Conservation (phyloP, 352 stramenopile species). For the Globisporangium cederbergense region DNA sequence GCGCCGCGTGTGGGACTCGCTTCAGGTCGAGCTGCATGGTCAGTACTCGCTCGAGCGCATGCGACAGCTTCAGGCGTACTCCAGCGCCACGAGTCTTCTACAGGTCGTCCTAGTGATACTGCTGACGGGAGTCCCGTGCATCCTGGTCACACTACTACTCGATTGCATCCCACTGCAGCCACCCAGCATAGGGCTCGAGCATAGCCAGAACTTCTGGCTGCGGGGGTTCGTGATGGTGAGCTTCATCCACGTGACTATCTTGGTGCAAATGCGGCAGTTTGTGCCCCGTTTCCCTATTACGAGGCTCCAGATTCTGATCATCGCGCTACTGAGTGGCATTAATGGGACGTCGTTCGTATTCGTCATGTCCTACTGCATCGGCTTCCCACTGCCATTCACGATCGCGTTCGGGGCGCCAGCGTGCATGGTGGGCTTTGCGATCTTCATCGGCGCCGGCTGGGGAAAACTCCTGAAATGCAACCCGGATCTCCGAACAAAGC, state of each 20-base stretch:
- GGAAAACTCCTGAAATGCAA: not conserved
- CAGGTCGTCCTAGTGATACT: not conserved
- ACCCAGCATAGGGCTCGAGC: not conserved
- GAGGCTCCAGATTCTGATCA: not conserved
- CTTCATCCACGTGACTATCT: not conserved
- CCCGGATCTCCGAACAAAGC: not conserved
- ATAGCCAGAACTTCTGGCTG: slow-evolving; percentile 3
- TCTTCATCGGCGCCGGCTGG: not conserved
- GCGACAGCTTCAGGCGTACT: not conserved
- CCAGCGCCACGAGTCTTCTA: not conserved
- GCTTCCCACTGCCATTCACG: not conserved
- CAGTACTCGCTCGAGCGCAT: slow-evolving; percentile 13
- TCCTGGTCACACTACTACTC: not conserved
- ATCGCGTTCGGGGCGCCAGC: not conserved
- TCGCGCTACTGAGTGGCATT: not conserved
- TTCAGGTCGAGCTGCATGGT: slow-evolving; percentile 12
- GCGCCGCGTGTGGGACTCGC: not conserved
- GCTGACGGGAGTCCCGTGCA: not conserved
- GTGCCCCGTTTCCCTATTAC: not conserved
- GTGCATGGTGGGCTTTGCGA: not conserved
- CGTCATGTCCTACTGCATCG: not conserved
- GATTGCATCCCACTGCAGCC: slow-evolving; percentile 9
- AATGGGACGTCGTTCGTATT: not conserved
- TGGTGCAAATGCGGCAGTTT: not conserved
- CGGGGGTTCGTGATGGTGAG: not conserved